A percentile compares a stretch with the other conserved stretches of the same genome.
These are phyloP conservation scores for Boletus vermiculosoides DNA, from an alignment of 768 basidiomycete species.

Conservation along the genomic window DNA sequence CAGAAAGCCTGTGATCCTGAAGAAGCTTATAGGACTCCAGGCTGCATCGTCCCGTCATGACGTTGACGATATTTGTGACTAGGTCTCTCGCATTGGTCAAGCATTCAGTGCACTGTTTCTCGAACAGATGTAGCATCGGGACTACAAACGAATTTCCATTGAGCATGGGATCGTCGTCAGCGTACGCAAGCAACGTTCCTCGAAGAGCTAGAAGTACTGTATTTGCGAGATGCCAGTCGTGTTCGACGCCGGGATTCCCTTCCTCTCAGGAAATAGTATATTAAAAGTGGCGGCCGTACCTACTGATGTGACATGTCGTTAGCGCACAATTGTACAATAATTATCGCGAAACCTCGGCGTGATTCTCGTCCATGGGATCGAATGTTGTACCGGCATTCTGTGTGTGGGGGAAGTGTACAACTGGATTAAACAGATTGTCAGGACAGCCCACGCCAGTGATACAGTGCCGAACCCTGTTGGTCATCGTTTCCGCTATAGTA, in stretches of 20 bases:
- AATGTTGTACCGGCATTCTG: background rate
- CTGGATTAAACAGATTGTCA: slow-evolving; percentile 7
- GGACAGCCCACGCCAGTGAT: slow-evolving; percentile 63
- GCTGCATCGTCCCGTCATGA: background rate
- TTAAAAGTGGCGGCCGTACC: background rate
- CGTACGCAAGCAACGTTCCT: background rate
- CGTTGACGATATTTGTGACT: too few relatives aligned
- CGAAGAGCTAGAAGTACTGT: background rate
- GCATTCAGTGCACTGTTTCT: background rate
- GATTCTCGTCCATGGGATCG: background rate
- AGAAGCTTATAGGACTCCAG: background rate
- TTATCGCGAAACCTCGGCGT: background rate
- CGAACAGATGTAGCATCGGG: background rate
- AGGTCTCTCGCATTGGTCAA: background rate
- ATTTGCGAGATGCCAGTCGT: background rate
- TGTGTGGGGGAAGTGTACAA: background rate
- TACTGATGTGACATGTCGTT: background rate
- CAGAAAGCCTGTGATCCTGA: too few relatives aligned
- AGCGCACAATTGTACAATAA: background rate
- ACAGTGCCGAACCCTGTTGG: slow-evolving; percentile 60
- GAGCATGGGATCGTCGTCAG: background rate
- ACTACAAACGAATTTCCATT: background rate
- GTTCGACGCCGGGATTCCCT: background rate
- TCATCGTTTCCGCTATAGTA: background rate
- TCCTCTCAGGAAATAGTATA: background rate